A percentile compares a stretch with the other conserved stretches of the same genome.
Conservation (phyloP, 305 asterid species). For the Fraxinus platypoda region DNA sequence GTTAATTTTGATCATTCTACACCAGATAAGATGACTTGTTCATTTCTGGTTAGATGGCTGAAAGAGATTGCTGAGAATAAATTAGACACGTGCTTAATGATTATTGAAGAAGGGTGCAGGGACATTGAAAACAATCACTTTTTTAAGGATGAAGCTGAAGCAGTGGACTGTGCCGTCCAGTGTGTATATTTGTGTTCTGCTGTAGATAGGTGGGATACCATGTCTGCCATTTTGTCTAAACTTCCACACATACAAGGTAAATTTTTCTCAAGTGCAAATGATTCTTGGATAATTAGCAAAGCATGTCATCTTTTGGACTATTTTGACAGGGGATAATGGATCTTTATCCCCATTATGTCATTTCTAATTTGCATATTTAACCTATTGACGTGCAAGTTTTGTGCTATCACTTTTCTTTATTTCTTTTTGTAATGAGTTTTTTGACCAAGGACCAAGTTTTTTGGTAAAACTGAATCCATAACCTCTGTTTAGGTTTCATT, state of each 20-base stretch:
- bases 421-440: not conserved
- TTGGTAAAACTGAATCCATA: not conserved
- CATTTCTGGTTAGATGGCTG: conserved; percentile 87
- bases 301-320: conserved; percentile 6
- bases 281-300: conserved; percentile 14
- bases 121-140: conserved; percentile 43
- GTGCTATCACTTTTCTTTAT: not conserved
- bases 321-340: conserved; percentile 8
- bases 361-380: not conserved
- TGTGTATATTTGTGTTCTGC: conserved; percentile 83
- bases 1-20: conserved; percentile 28
- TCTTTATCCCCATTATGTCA: not conserved
- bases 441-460: not conserved
- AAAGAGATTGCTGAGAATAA: conserved; percentile 77
- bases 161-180: conserved; percentile 73
- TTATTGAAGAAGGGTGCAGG: conserved; percentile 77
- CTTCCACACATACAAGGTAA: conserved; percentile 73
- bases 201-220: conserved; percentile 75
- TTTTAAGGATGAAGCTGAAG: conserved; percentile 68
- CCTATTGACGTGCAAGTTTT: not conserved
- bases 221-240: conserved; percentile 76
- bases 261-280: conserved; percentile 17
- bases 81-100: conserved; percentile 63
- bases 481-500: not conserved
- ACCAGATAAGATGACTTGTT: conserved; percentile 40